A percentile compares a stretch with the other conserved stretches of the same genome.
Evolutionary conservation across 345 rosid genomes (phyloP).

Genomic region (Eucalyptus dawsonii): DNA sequence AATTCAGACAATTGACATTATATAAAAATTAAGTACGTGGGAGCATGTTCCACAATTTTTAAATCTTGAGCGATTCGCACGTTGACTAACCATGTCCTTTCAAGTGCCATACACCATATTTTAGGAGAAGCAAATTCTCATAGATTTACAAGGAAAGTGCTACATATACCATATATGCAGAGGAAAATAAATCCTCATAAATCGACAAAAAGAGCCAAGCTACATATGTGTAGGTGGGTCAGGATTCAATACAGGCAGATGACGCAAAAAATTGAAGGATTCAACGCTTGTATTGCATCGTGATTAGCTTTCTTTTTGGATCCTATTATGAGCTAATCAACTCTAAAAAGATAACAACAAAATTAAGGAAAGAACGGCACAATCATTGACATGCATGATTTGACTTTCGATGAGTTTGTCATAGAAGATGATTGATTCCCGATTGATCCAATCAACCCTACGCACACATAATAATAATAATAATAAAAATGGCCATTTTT

Average conservation of each 20-base stretch:
- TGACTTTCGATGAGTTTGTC: neutral
- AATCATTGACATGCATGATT: neutral
- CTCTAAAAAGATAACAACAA: neutral
- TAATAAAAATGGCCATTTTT: too few relatives aligned
- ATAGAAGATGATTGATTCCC: rapidly evolving
- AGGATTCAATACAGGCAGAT: neutral
- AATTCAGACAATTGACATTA: neutral
- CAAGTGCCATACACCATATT: neutral
- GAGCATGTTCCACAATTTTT: neutral
- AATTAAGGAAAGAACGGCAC: neutral
- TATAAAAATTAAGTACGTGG: neutral
- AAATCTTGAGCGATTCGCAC: neutral
- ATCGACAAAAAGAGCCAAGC: neutral
- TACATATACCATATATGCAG: neutral
- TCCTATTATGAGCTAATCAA: neutral
- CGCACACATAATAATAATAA: too few relatives aligned
- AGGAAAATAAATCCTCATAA: neutral
- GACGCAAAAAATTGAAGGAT: neutral
- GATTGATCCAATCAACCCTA: rapidly evolving
- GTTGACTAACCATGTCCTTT: neutral
- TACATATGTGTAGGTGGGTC: neutral
- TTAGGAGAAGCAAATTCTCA: neutral
- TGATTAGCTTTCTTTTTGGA: neutral
- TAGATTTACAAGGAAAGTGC: neutral
- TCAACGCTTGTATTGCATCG: neutral